phyloP scores from a whole-genome alignment of 192 early-diverging fungal species.

The Backusella australiensis region DNA sequence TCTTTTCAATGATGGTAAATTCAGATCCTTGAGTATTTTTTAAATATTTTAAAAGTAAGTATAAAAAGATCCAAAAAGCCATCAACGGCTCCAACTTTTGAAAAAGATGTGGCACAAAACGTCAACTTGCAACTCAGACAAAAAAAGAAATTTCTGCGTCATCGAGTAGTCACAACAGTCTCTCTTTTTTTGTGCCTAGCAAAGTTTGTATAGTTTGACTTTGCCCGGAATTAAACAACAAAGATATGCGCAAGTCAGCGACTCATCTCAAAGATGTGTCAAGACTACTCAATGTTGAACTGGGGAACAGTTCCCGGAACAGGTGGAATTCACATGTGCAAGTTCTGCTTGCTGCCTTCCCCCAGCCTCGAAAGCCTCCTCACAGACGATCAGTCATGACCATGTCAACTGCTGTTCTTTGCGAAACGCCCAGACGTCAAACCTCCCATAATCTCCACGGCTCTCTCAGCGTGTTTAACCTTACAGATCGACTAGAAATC shows the following conservation, averaged over 20 bases:
- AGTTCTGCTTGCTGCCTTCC: slow-evolving; percentile 7
- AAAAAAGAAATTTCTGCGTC: slow-evolving; percentile 6
- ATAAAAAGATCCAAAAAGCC: neutral
- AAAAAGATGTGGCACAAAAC: neutral
- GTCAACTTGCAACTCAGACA: neutral
- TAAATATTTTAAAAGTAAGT: too few relatives aligned
- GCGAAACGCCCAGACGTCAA: neutral
- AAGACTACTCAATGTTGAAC: neutral
- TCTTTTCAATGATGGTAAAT: too few relatives aligned
- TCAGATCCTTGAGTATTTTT: too few relatives aligned
- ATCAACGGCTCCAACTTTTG: neutral
- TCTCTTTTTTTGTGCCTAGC: slow-evolving; percentile 16
- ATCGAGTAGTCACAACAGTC: slow-evolving; percentile 12
- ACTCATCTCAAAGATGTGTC: slow-evolving; percentile 20
- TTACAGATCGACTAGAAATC: neutral
- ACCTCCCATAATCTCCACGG: neutral
- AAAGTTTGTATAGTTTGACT: slow-evolving; percentile 1
- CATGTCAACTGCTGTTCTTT: neutral
- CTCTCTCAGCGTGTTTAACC: slow-evolving; percentile 5
- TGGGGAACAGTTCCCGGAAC: neutral
- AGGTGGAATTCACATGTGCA: slow-evolving; percentile 12
- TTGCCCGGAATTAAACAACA: slow-evolving; percentile 13
- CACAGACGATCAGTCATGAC: neutral
- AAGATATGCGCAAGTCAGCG: slow-evolving; percentile 22
- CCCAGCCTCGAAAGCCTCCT: neutral